Evolutionary conservation across 2,329 filamentous ascomycete species (phyloP), one percentile per base, ranked within the genome.

Genomic region (Apiospora pterosperma): DNA sequence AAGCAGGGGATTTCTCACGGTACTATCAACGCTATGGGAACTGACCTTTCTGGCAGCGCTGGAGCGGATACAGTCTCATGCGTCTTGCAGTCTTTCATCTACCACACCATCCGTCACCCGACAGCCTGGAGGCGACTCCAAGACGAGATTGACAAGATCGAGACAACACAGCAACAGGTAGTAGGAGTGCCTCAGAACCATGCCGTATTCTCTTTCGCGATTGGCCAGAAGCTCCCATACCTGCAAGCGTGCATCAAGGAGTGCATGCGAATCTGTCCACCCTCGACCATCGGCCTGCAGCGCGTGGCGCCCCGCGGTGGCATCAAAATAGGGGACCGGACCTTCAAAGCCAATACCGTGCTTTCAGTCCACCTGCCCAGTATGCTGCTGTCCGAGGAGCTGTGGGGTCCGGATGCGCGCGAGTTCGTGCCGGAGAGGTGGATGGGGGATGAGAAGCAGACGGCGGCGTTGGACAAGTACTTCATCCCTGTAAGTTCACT

Each of bases 221-320:
- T 76, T 25, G 69, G 76, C 1, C 72, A 74, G 64, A 67, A 67
- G 36, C 67, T 77, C 11, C 69, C 71, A 4, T 78, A 74, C 63
- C 67, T 77, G 23, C 71, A 74, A 48, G 75, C 76, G 21, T 76
- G 75, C 62, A 73, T 73, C 38, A 71, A 71, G 63, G 72, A 74
- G 58, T 62, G 64, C n/a, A 65, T 74, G 58, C 67, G 72, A 28
- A 36, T 73, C 38, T 67, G 70, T 39, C 67, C 70, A 1, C 68
- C 72, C 10, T 70, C 65, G 25, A 55, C 63, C 25, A 64, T 63
- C 42, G 61, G 64, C 4, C 58, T 66, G n/a, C 66, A 65, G 16
- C 62, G 66, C 8, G 66, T 67, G n/a, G 64, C 60, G 28, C 64
- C 66, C 1, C 62, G 55, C 10, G 64, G 64, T 8, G 64, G 66